phyloP scores from a whole-genome alignment of 768 basidiomycete species.

The Amanita rimosa region DNA sequence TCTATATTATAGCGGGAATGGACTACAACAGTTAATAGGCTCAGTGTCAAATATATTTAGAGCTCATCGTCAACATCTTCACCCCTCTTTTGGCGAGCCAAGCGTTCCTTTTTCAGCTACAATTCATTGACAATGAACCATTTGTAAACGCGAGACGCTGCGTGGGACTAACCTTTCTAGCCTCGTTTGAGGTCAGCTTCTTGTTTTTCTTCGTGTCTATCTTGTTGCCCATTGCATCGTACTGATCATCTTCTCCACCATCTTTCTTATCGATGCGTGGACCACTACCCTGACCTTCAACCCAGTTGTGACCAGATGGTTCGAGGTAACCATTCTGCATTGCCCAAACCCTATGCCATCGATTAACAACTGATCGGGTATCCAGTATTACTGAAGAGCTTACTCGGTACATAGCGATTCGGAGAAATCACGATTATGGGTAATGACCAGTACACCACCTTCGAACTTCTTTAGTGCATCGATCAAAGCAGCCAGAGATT shows the following conservation, averaged over 20 bases:
- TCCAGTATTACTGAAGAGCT: slow-evolving; percentile 3
- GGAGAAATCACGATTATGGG: slow-evolving; percentile 98
- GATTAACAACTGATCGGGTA: background rate
- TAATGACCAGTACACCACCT: slow-evolving; percentile 96
- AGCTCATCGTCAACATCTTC: slow-evolving; percentile 69
- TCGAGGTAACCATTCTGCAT: slow-evolving; percentile 96
- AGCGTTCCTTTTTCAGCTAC: slow-evolving; percentile 89
- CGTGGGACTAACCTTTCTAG: slow-evolving; percentile 48
- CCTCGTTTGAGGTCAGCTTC: slow-evolving; percentile 76
- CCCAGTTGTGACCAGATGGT: slow-evolving; percentile 99
- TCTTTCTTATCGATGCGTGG: slow-evolving; percentile 90
- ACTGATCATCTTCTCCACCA: slow-evolving; percentile 83
- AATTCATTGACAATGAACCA: background rate
- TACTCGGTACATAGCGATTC: slow-evolving; percentile 92
- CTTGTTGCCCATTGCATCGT: slow-evolving; percentile 99
- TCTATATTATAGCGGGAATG: background rate
- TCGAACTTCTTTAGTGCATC: slow-evolving; percentile 96
- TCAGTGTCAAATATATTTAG: slow-evolving; percentile 16
- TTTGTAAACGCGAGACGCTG: slow-evolving; percentile 7
- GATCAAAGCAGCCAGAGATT: slow-evolving; percentile 97
- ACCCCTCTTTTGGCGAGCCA: slow-evolving; percentile 81
- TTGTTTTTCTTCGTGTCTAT: slow-evolving; percentile 74
- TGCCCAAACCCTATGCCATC: slow-evolving; percentile 69
- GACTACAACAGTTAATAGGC: background rate
- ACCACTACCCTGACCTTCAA: slow-evolving; percentile 95